Percentiles rank a stretch among this genome's conserved stretches.
Conservation (phyloP, 495 filamentous ascomycete genomes). For the Daldinia decipiens region DNA sequence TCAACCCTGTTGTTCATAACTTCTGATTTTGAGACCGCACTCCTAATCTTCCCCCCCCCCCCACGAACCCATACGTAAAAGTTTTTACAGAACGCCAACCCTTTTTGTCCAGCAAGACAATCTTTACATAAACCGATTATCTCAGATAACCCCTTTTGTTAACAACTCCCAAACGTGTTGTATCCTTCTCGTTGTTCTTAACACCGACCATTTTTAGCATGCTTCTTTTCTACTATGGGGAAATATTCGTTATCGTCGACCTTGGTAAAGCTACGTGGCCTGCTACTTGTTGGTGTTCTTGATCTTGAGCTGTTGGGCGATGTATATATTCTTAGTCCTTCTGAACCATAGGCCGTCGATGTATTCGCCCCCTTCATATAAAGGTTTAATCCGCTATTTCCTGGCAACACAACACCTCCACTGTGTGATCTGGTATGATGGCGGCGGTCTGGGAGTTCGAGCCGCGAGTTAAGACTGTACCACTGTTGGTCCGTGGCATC, state of each 20-base stretch:
- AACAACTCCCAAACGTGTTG: not conserved
- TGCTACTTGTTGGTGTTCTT: constrained; percentile 50
- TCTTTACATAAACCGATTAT: constrained; percentile 1
- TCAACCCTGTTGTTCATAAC: constrained; percentile 6
- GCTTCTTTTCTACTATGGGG: constrained; percentile 19
- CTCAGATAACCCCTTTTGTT: not conserved
- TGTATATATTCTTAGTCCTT: constrained; percentile 32
- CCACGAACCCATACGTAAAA: not conserved
- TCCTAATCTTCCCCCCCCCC: not conserved
- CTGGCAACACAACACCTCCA: constrained; percentile 40
- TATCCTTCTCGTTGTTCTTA: constrained; percentile 2
- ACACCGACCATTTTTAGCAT: constrained; percentile 12
- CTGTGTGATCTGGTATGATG: constrained; percentile 54
- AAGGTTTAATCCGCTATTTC: constrained; percentile 41
- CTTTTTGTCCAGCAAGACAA: constrained; percentile 12
- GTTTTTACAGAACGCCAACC: constrained; percentile 12
- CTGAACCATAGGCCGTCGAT: constrained; percentile 31
- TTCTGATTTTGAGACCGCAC: constrained; percentile 9
- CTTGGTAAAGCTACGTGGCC: constrained; percentile 37
- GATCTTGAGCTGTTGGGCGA: constrained; percentile 52
- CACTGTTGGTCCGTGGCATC: constrained; percentile 68
- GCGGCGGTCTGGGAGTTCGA: constrained; percentile 67
- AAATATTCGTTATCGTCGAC: constrained; percentile 46
- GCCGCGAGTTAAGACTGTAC: constrained; percentile 77
- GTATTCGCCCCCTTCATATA: constrained; percentile 39